Percentiles rank a stretch among this genome's conserved stretches.
phyloP scores from a whole-genome alignment of 768 basidiomycete genomes.

The Leccinum obscurum region DNA sequence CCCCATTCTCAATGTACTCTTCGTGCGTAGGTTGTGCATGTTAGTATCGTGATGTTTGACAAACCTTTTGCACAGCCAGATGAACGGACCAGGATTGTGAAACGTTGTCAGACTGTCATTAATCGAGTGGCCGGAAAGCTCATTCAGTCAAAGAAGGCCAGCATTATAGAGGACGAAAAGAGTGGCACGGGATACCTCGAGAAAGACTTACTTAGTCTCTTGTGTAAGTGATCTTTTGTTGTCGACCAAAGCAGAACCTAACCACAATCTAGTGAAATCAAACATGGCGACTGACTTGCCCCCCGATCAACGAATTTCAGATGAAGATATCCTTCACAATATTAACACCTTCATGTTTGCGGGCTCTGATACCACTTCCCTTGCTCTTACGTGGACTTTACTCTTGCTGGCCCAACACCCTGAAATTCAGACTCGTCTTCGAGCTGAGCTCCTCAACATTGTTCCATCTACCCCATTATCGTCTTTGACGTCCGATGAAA shows the following conservation, averaged over 20 bases:
- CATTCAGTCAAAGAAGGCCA: constrained; percentile 76
- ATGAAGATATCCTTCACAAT: constrained; percentile 82
- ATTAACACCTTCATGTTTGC: constrained; percentile 91
- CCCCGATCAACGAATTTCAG: constrained; percentile 73
- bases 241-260: constrained; percentile 1
- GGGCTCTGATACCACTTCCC: constrained; percentile 84
- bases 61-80: constrained; percentile 47
- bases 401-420: constrained; percentile 69
- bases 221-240: constrained; percentile 53
- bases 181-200: constrained; percentile 52
- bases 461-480: constrained; percentile 42
- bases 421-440: constrained; percentile 65
- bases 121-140: constrained; percentile 70
- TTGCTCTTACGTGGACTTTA: constrained; percentile 85
- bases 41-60: constrained; percentile 1
- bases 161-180: constrained; percentile 60
- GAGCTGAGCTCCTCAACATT: constrained; percentile 61
- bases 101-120: constrained; percentile 62
- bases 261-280: constrained; percentile 64
- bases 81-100: constrained; percentile 46
- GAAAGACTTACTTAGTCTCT: constrained; percentile 74
- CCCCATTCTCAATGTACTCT: constrained; percentile 53
- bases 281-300: constrained; percentile 73
- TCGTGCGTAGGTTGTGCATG: constrained; percentile 44
- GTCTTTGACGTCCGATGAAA: constrained; percentile 60